Evolutionary conservation across 2,329 filamentous ascomycete species (phyloP), one percentile per base, ranked within the genome.

Genomic region (Ceratocystis colombiana): DNA sequence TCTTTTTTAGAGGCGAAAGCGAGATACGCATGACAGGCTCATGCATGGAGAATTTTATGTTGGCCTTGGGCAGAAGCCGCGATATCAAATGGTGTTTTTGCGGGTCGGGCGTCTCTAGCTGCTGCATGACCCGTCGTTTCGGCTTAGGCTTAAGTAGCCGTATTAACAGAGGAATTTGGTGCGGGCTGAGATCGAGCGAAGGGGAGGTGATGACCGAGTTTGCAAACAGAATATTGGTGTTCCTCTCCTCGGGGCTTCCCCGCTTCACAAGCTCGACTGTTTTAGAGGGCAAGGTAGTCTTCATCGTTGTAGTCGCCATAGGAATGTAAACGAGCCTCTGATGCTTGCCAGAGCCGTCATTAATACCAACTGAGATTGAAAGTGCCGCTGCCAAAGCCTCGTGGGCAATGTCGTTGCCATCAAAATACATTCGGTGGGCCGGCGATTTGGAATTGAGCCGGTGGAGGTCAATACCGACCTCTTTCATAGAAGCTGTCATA

Each of bases 401-500:
- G 74, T 99, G 94, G 12, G 94, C 94, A 72, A 96, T 86, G 73
- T 96, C 94, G 69, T 90, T 88, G 25, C 88, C 85, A 1, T 92
- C 89, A 73, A 99, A 99, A 76, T 99, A 97, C 94, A 97, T 99
- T 69, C 94, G 86, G 79, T 99, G 94, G 0, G 93, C 91, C 0
- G 94, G 91, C 17, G 92, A 96, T 71, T 90, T 93, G 53, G 90
- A 88, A 73, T 99, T 93, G 65, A 99, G 82, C 25, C 93, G 86
- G 73, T 97, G 88, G 50, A 99, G 79, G 73, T 99, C 94, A 73
- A 99, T 83, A 68, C 93, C 93, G 53, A 99, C 85, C 74, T 99
- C 95, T 74, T 99, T 97, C 83, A 96, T 96, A 5, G 93, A 91
- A 57, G 92, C 83, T 72, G 69, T 70, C 22, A 69, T 46, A 7